Evolutionary conservation across 306 rosid species (phyloP).

Genomic region (Pyrus pyrifolia): DNA sequence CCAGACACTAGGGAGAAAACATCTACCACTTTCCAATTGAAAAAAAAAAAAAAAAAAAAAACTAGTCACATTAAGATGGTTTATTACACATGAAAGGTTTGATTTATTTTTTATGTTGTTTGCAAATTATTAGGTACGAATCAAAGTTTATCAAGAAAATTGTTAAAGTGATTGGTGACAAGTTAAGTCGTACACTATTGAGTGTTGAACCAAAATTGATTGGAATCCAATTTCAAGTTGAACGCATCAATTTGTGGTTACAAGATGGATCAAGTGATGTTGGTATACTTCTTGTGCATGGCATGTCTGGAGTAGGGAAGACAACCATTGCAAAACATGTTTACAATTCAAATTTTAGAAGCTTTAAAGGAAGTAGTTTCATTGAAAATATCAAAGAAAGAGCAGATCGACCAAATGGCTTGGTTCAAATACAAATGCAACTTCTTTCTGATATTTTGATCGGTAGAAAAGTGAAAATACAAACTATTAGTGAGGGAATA

Average conservation of each 20-base stretch:
- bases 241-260: not conserved
- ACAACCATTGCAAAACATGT: not conserved
- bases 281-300: not conserved
- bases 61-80: too few relatives aligned
- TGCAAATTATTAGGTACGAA: not conserved
- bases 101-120: too few relatives aligned
- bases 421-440: not conserved
- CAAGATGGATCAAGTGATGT: not conserved
- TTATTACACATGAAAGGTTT: too few relatives aligned
- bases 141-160: not conserved
- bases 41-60: too few relatives aligned
- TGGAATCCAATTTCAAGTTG: not conserved
- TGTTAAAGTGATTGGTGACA: too few relatives aligned
- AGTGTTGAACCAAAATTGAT: not conserved
- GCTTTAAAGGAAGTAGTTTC: not conserved
- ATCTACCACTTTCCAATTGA: too few relatives aligned
- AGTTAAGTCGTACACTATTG: too few relatives aligned
- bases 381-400: not conserved
- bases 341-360: not conserved
- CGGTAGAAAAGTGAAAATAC: not conserved
- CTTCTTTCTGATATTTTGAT: not conserved
- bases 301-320: not conserved
- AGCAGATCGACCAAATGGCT: not conserved
- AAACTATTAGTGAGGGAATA: not conserved
- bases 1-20: too few relatives aligned